Conservation (phyloP, 2,329 filamentous ascomycete species). For the Phyllosticta citriasiana region DNA sequence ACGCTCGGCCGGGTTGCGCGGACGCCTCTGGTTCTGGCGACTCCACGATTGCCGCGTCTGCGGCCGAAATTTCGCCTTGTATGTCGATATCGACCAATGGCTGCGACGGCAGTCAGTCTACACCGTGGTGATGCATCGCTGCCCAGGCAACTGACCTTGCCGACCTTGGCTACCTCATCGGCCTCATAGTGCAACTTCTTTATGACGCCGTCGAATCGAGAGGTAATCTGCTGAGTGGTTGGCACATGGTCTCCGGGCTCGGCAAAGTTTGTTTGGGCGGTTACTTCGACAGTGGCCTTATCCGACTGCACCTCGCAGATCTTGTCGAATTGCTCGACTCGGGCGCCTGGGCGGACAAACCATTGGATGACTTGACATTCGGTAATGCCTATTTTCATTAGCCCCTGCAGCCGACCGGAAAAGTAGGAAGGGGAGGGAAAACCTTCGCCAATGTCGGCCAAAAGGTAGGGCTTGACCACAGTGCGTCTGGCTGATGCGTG, state of each 20-base stretch:
- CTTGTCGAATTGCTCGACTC: conserved; percentile 95
- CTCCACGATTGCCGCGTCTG: conserved; percentile 37
- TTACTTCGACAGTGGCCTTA: conserved; percentile 63
- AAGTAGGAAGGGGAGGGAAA: not conserved
- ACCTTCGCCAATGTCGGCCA: conserved; percentile 85
- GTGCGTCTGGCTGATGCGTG: conserved; percentile 22
- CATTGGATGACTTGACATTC: conserved; percentile 99
- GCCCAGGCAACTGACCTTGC: conserved; percentile 42
- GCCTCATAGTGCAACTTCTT: conserved; percentile 94
- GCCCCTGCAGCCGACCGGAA: not conserved
- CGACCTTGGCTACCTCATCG: conserved; percentile 92
- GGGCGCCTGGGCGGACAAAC: conserved; percentile 94
- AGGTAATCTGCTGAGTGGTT: conserved; percentile 62
- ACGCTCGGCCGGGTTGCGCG: not conserved
- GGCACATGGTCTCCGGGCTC: conserved; percentile 11
- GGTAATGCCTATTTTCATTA: conserved; percentile 61
- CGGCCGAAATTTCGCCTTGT: conserved; percentile 60
- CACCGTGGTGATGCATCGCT: not conserved
- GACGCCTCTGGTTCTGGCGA: not conserved
- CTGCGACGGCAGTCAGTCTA: conserved; percentile 33
- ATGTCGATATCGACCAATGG: conserved; percentile 93
- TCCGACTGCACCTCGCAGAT: conserved; percentile 98
- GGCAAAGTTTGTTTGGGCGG: conserved; percentile 5
- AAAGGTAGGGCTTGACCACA: conserved; percentile 65
- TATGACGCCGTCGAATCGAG: conserved; percentile 86